Evolutionary conservation across 129 eudicot species (phyloP), one percentile per base, ranked within the genome.

Genomic region (Helichrysum umbraculigerum): DNA sequence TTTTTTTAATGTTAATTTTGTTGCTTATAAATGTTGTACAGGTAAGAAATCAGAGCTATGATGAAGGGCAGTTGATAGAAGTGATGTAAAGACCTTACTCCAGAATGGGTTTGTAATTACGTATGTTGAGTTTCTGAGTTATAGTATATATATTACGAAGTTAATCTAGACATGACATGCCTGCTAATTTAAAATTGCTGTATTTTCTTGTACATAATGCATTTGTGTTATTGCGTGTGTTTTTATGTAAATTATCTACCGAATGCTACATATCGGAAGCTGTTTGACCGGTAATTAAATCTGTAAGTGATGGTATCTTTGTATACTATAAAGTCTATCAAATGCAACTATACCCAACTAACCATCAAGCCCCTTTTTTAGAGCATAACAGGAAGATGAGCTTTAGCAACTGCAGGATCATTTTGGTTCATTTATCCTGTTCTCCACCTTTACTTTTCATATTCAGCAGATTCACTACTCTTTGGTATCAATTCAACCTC

Each of bases 11-110:
- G 35, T 63, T 79, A 58, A 71, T 32, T 22, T 17, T 33, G 60
- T 32, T 70, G 50, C 9, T 58, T 58, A 73, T 71, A 6, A 20
- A 16, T 79, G 8, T 70, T 51, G 5, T 21, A 63, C 82, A 79
- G 82, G 67, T 51, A 72, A 79, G 52, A 79, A 79, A n/a, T 19
- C 82, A 11, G 66, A 79, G 58, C 66, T 35, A 72, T 79, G 82
- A 79, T 72, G 50, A 79, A 35, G 47, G 17, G 47, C 11, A 35
- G 44, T 16, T 62, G 70, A 44, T 71, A 21, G 57, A 71, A 71
- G 77, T 78, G 41, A 63, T 72, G 57, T 63, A 64, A 79, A 72
- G 73, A 71, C 42, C 47, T 71, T 33, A 71, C 42, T 71, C 19
- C 65, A 34, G 64, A 35, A 71, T 50, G 78, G 59, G 64, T 11